Evolutionary conservation across 495 filamentous ascomycete genomes (phyloP), one percentile per base, ranked within the genome.

Genomic region (Aspergillus campestris): DNA sequence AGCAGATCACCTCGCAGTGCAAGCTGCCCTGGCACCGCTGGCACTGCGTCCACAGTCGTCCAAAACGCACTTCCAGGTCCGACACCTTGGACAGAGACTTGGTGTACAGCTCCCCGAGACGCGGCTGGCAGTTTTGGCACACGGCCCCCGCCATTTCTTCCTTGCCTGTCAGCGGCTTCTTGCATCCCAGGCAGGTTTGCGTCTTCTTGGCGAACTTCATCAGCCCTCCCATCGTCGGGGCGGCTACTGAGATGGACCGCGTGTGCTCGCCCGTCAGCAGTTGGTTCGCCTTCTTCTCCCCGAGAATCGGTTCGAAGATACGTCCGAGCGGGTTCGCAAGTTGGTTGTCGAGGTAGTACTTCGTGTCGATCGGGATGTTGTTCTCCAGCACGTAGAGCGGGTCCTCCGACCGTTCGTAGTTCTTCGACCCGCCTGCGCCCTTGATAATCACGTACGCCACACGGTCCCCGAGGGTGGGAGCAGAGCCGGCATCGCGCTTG

Each of bases 191-290:
- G 61, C 92, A 99, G 1, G 94, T 99, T 67, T 88, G 82, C 1
- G 94, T 97, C 61, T 89, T 94, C 66, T 95, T 95, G 29, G 92
- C 78, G 57, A 97, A 99, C 64, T 94, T 95, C 94, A 97, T 99
- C 14, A 99, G 73, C 0, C 92, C 92, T 38, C 94, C 92, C 40
- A 94, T 75, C 0, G 80, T 83, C 0, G 92, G 89, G 0, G 89
- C 91, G 3, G 88, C 89, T 30, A 97, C 87, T 4, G 86, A 82
- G 59, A 99, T 89, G 44, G 84, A 76, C 8, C 92, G 85, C 2
- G 94, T 99, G 65, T 99, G 92, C 50, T 87, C 92, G 36, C 92
- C 92, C 1, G 82, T 86, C 9, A 84, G 79, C 27, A 99, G 73
- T 38, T 85, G 83, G 31, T 79, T 80, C 14, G 87, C 84, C 63